Evolutionary conservation across 1,139 yeast genomes (phyloP), one percentile per base, ranked within the genome.

Genomic region (Blastobotrys indianensis): DNA sequence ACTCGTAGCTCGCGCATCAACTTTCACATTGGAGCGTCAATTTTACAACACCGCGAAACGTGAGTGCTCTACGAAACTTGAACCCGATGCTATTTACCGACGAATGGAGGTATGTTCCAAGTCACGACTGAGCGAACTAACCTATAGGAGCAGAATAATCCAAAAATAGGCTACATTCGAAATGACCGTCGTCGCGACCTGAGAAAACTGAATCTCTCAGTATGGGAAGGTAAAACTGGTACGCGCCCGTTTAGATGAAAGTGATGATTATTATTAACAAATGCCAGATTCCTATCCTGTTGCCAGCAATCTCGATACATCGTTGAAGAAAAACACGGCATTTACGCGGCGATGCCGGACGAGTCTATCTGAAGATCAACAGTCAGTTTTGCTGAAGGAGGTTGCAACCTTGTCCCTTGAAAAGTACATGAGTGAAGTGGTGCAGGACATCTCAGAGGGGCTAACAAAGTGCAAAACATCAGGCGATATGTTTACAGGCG

Each of bases 301-400:
- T 1, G 60, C 70, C 1, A 52, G 61, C 12, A 72, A 75, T 40
- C 68, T 82, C 12, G 97, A 90, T 60, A 72, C 94, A 0, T 82
- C 92, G 44, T 68, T 90, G 51, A 90, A 88, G 70, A 85, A 83
- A 61, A 87, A 90, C 61, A 82, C 88, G 3, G 84, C 88, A 0
- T 85, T 87, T 56, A 81, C 87, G 48, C 83, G 82, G 59, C 83
- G 83, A 57, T 65, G 87, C 44, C 74, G 81, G 51, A 70, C 76
- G 3, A 72, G 82, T 2, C 67, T 87, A 37, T 74, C 68, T 33
- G 75, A 70, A 33, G 83, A 78, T 2, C 64, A 68, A 25, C 70
- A 68, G 40, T 69, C 67, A 36, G 61, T 72, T 4, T 64, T 85
- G 4, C 51, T 86, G 29, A 75, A 76, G 47, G 95, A 87, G 48